phyloP scores from a whole-genome alignment of 2,329 filamentous ascomycete genomes.

The Cercospora citrullina region DNA sequence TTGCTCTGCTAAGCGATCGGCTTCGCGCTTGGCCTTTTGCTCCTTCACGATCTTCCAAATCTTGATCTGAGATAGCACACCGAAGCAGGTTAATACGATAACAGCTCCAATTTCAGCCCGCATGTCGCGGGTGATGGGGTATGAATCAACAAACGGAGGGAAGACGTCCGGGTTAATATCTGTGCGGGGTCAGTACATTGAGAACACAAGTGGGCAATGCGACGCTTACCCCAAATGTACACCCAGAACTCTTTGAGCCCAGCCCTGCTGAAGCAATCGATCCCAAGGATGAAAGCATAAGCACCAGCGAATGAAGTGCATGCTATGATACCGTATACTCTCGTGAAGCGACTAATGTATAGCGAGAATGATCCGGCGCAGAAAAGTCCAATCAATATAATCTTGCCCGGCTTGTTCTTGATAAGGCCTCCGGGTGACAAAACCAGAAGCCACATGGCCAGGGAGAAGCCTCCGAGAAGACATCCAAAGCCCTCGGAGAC shows the following conservation, averaged over 20 bases:
- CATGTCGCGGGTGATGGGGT: slow-evolving; percentile 83
- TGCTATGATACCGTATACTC: slow-evolving; percentile 73
- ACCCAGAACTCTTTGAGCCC: slow-evolving; percentile 96
- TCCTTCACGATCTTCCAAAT: slow-evolving; percentile 77
- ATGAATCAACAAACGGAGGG: slow-evolving; percentile 71
- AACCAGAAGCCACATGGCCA: slow-evolving; percentile 88
- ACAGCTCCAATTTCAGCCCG: slow-evolving; percentile 79
- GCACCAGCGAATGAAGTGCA: slow-evolving; percentile 79
- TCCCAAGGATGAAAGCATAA: slow-evolving; percentile 75
- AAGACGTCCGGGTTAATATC: slow-evolving; percentile 77
- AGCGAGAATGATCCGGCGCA: slow-evolving; percentile 67
- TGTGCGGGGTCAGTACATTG: slow-evolving; percentile 34
- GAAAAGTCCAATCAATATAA: slow-evolving; percentile 74
- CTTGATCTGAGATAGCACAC: slow-evolving; percentile 79
- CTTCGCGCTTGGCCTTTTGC: slow-evolving; percentile 49
- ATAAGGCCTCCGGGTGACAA: slow-evolving; percentile 76
- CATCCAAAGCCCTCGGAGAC: slow-evolving; percentile 83
- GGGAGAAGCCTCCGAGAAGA: slow-evolving; percentile 79
- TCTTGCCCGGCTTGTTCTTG: slow-evolving; percentile 60
- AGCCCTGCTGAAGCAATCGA: slow-evolving; percentile 88
- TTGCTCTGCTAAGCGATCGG: slow-evolving; percentile 52
- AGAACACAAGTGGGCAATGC: neutral
- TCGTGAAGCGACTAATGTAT: slow-evolving; percentile 76
- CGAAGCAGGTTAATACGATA: slow-evolving; percentile 70
- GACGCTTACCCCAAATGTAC: slow-evolving; percentile 72